Base-by-base conservation (phyloP, 2,329 filamentous ascomycete species). In the Aaosphaeria arxii region DNA sequence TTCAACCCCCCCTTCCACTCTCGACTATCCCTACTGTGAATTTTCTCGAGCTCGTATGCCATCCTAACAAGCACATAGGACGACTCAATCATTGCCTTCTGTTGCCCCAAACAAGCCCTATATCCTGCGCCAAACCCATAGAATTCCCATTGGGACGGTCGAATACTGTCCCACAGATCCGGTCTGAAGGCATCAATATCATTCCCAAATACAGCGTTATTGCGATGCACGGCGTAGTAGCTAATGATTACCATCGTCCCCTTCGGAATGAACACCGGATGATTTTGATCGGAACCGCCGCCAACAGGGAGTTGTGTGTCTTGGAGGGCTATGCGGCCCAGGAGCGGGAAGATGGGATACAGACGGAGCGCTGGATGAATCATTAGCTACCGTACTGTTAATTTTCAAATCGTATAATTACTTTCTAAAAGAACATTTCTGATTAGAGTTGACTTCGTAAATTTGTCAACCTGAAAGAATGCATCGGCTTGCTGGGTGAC, bases 381-480 rank as follows among this genome's bases (percentile, higher is more conserved):
- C 17, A 24, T 24, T 50, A 28, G 35, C 29, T 28, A 41, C 45
- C 30, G 6, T 40, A 36, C 7, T 38, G 11, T n/a, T 38, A 28
- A 42, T 43, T 28, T 13, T 30, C 11, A 28, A 40, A 11, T 17
- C 33, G 33, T 9, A 9, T 36, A 50, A 52, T 52, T 62, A 79
- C 77, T 73, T 60, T 82, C 79, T 49, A 80, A 81, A 42, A 84
- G 55, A 5, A 79, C 71, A 59, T 74, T 77, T 57, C 77, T 77
- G 5, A 85, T 64, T 50, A 84, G 84, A 44, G 71, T 77, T 66
- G 83, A 71, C 6, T 73, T 68, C 52, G 75, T 76, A 31, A 85
- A 61, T 40, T 77, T 69, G 52, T 82, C 77, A 68, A 77, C 83
- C 17, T 24, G 17, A 24, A 24, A 24, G 17, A 24, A 24, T 24